Conservation (phyloP, 148 eudicot genomes). For the Oxyria digyna region DNA sequence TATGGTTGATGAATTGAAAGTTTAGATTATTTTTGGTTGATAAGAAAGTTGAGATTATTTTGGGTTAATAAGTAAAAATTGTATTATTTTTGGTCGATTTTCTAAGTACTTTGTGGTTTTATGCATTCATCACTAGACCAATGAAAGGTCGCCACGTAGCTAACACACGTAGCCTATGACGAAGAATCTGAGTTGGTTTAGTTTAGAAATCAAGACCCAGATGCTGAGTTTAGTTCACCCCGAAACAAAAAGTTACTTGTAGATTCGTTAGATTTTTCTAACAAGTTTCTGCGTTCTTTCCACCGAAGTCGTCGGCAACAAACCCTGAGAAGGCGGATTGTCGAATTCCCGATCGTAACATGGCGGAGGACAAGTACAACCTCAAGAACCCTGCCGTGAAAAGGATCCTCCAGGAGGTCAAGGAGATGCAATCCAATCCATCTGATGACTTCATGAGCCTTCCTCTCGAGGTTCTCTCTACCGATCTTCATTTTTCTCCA, state of each 20-base stretch:
- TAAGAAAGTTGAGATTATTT: too few relatives aligned
- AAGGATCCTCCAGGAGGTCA: constrained; percentile 89
- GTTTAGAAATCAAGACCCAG: too few relatives aligned
- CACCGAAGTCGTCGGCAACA: not conserved
- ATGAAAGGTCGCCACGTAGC: not conserved
- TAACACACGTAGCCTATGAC: not conserved
- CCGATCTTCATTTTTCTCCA: not conserved
- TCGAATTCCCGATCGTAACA: constrained; percentile 1
- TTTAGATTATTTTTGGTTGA: too few relatives aligned
- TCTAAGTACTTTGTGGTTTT: too few relatives aligned
- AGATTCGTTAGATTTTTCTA: not conserved
- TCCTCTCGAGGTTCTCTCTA: constrained; percentile 67
- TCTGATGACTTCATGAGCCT: constrained; percentile 93
- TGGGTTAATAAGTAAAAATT: too few relatives aligned
- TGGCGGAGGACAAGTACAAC: constrained; percentile 76
- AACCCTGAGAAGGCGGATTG: not conserved
- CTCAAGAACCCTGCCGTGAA: constrained; percentile 88
- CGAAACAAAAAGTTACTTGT: too few relatives aligned
- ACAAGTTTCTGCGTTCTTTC: not conserved
- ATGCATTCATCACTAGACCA: not conserved
- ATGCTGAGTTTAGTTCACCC: too few relatives aligned
- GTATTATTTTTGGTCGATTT: too few relatives aligned
- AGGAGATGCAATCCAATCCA: constrained; percentile 97
- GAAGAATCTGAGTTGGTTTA: not conserved
- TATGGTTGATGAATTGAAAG: too few relatives aligned